Evolutionary conservation across 495 filamentous ascomycete genomes (phyloP).

Genomic region (Mytilinidion resinicola): DNA sequence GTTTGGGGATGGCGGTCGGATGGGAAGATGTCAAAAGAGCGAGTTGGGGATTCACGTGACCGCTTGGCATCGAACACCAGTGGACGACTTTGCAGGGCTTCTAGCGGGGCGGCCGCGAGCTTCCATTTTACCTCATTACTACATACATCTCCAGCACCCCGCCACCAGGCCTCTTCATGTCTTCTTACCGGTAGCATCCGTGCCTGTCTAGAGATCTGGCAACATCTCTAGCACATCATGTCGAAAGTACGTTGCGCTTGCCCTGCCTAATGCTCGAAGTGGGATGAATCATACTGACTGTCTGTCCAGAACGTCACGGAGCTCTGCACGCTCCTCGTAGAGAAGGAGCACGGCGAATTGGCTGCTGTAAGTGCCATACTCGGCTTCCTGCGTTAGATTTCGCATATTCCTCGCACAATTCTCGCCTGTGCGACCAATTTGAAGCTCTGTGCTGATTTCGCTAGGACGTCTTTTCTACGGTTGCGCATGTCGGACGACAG

Average conservation of each 20-base stretch:
- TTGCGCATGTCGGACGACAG: constrained; percentile 73
- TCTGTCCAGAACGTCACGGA: constrained; percentile 47
- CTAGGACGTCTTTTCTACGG: constrained; percentile 59
- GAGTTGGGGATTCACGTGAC: too few relatives aligned
- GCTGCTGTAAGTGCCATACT: constrained; percentile 62
- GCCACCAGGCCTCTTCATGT: constrained; percentile 4
- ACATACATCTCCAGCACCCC: too few relatives aligned
- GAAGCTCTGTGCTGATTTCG: constrained; percentile 12
- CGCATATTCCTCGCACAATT: neutral
- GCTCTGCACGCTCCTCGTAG: constrained; percentile 82
- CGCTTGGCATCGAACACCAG: too few relatives aligned
- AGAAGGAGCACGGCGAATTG: constrained; percentile 82
- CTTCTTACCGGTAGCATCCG: constrained; percentile 1
- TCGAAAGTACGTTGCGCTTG: constrained; percentile 44
- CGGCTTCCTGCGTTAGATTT: neutral
- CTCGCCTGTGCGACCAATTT: neutral
- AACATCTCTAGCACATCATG: constrained; percentile 35
- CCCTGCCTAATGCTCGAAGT: neutral
- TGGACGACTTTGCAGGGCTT: neutral
- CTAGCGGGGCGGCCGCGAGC: too few relatives aligned
- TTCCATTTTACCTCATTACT: too few relatives aligned
- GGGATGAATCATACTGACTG: constrained; percentile 12
- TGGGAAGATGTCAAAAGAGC: neutral
- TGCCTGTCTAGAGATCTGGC: constrained; percentile 8
- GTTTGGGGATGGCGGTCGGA: constrained; percentile 1